A percentile compares a stretch with the other conserved stretches of the same genome.
Conservation (phyloP, 140 eudicot species). For the Anethum foeniculum region DNA sequence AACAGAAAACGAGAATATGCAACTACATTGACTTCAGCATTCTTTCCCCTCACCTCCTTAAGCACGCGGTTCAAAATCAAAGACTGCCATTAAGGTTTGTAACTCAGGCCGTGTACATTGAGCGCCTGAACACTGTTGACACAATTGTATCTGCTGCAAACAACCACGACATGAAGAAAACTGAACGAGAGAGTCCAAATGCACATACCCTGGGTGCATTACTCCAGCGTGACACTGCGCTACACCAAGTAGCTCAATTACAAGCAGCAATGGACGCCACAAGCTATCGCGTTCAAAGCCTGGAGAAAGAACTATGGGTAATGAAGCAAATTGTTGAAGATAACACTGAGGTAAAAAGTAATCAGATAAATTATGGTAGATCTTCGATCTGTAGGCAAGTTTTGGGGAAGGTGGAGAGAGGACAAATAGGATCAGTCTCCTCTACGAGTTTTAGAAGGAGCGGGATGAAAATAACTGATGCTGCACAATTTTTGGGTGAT, state of each 20-base stretch:
- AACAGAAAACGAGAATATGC: conserved; percentile 53
- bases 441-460: conserved; percentile 21
- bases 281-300: conserved; percentile 39
- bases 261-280: conserved; percentile 59
- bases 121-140: conserved; percentile 78
- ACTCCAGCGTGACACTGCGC: conserved; percentile 73
- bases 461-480: neutral
- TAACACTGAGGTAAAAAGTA: conserved; percentile 12
- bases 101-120: conserved; percentile 82
- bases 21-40: conserved; percentile 68
- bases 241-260: conserved; percentile 52
- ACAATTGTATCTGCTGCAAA: conserved; percentile 49
- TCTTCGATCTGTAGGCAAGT: conserved; percentile 49
- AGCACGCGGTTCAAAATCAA: conserved; percentile 84
- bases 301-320: conserved; percentile 60
- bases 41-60: conserved; percentile 51
- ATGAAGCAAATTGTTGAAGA: conserved; percentile 25
- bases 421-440: conserved; percentile 71
- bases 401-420: conserved; percentile 49
- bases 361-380: conserved; percentile 24
- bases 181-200: conserved; percentile 9
- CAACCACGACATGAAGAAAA: conserved; percentile 16
- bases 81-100: conserved; percentile 69
- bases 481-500: conserved; percentile 1
- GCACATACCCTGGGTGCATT: conserved; percentile 56